Percentiles rank a stretch among this genome's conserved stretches.
phyloP scores from a whole-genome alignment of 2,329 filamentous ascomycete genomes.

The Chalaropsis ovoidea region DNA sequence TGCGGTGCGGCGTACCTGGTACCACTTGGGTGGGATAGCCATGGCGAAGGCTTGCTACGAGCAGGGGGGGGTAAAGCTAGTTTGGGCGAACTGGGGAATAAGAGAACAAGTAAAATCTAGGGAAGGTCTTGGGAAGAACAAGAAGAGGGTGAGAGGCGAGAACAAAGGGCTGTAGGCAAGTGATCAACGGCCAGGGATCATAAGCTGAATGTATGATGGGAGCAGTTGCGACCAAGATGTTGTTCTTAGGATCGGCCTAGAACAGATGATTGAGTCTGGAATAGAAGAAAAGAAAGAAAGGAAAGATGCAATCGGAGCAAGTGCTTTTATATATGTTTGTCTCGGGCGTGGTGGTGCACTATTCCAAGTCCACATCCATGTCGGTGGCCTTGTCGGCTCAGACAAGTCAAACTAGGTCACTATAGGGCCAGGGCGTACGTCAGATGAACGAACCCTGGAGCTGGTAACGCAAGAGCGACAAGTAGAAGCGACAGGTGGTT shows the following conservation, averaged over 20 bases:
- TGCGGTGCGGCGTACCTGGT: constrained; percentile 28
- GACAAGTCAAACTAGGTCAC: neutral
- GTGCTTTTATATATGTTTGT: constrained; percentile 10
- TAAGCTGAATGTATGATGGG: neutral
- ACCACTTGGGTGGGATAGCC: constrained; percentile 39
- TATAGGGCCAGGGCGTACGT: neutral
- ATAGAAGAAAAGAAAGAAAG: constrained; percentile 1
- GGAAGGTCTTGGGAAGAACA: neutral
- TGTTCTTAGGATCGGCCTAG: constrained; percentile 1
- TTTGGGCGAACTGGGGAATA: neutral
- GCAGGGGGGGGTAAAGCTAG: constrained; percentile 1
- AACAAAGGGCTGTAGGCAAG: neutral
- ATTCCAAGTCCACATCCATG: constrained; percentile 2
- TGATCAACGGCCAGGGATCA: constrained; percentile 10
- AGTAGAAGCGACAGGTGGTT: neutral
- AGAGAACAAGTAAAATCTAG: neutral
- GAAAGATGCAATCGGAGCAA: neutral
- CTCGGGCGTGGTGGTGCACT: neutral
- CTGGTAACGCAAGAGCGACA: neutral
- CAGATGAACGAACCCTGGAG: constrained; percentile 11
- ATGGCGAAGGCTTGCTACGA: constrained; percentile 29
- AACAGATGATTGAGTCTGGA: constrained; percentile 7
- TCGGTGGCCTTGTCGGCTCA: neutral
- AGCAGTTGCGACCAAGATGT: neutral
- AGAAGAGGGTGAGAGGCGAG: neutral